Evolutionary conservation across 2,329 filamentous ascomycete species (phyloP).

Genomic region (Ophiostoma montium): DNA sequence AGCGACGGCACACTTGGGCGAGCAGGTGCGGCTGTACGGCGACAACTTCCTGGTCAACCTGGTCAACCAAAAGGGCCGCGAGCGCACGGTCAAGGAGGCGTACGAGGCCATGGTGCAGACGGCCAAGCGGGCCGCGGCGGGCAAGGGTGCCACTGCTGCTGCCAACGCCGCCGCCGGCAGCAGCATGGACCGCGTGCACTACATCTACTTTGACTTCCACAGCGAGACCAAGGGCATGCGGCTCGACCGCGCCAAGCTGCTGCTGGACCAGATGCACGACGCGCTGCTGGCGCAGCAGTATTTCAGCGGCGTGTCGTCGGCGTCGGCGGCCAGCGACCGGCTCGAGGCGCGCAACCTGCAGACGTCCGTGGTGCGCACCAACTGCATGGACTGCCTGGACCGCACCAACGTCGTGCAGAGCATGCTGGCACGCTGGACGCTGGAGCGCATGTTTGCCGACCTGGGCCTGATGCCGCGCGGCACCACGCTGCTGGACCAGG

Average conservation of each 20-base stretch:
- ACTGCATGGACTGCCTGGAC: conserved; percentile 98
- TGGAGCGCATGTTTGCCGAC: conserved; percentile 81
- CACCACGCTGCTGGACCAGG: conserved; percentile 61
- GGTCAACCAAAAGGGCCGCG: conserved; percentile 90
- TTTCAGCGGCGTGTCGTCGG: conserved; percentile 85
- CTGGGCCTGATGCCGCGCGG: conserved; percentile 64
- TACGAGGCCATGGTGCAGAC: conserved; percentile 83
- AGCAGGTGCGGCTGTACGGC: conserved; percentile 86
- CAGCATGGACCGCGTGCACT: conserved; percentile 70
- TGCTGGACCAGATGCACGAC: conserved; percentile 69
- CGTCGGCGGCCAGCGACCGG: conserved; percentile 58
- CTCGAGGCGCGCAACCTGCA: conserved; percentile 72
- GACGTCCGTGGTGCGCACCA: conserved; percentile 84
- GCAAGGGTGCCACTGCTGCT: no score
- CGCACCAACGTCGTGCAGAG: conserved; percentile 96
- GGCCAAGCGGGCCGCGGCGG: conserved; percentile 56
- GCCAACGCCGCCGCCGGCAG: conserved; percentile 48
- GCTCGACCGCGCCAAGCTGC: conserved; percentile 79
- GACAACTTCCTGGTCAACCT: conserved; percentile 97
- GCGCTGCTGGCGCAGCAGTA: conserved; percentile 71
- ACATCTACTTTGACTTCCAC: conserved; percentile 98
- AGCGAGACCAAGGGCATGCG: conserved; percentile 90
- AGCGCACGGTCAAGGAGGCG: conserved; percentile 76
- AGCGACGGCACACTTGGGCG: conserved; percentile 75
- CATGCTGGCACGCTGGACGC: conserved; percentile 80